Base-by-base conservation (phyloP, 2,329 filamentous ascomycete genomes). In the Alternaria sp. region DNA sequence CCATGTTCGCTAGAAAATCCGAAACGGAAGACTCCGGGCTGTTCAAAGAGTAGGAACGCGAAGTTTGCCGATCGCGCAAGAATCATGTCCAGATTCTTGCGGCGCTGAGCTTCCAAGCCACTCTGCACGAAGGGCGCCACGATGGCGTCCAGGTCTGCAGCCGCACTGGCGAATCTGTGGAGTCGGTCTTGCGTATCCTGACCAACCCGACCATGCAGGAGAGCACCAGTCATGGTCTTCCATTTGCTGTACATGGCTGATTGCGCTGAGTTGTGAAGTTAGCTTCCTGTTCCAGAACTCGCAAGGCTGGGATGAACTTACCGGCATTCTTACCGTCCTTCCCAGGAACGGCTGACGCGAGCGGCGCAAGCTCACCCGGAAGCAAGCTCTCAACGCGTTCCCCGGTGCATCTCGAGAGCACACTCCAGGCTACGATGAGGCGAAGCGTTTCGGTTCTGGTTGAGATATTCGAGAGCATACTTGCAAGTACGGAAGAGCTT, bases 21-120 rank as follows among this genome's bases (percentile, higher is more conserved):
- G 25, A 79, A 77, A 1, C 57, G 44, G 45, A 73, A 79, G 6
- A 64, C 65, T 7, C 72, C 71, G 19, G 75, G 77, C 55, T 79
- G 77, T 10, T 21, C 36, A 19, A 57, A 57, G 15, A 79, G 62
- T 4, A 76, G 36, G 19, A 73, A 75, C 10, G 71, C 74, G 23
- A 77, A 65, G 9, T 67, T 65, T 8, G 74, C 71, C 13, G 74
- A 67, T 12, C 72, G 73, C 25, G 68, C 67, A 15, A 77, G 57
- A 11, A 79, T 75, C 66, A 74, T 70, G 46, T 77, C 67, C 15
- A 79, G 56, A 56, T 79, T 77, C 23, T 60, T 67, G 3, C 59
- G 60, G 2, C 77, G 67, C 49, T 73, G 59, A 44, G 43, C 55
- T 7, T 57, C 62, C 25, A 73, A 63, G n/a, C 67, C 28, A 12